Conservation (phyloP, 2,329 filamentous ascomycete species). For the Exserohilum turcica region DNA sequence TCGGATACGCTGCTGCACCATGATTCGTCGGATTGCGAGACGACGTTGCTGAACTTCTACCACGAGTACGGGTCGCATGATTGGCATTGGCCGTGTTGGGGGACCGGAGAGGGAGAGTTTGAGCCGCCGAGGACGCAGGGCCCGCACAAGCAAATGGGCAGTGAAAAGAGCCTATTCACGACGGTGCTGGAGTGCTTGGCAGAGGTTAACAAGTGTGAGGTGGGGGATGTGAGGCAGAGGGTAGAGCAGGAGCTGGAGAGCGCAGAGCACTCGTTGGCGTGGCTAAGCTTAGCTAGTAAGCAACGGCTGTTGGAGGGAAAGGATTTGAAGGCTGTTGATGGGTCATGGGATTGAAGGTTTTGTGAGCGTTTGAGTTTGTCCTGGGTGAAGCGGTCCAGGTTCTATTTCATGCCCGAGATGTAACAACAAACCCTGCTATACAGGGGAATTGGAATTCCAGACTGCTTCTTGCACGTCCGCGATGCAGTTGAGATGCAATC, state of each 20-base stretch:
- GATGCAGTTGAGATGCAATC: no score
- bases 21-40: constrained; percentile 20
- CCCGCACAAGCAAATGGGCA: constrained; percentile 21
- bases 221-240: constrained; percentile 27
- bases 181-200: constrained; percentile 34
- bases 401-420: no score
- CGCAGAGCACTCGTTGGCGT: constrained; percentile 28
- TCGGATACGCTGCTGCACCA: constrained; percentile 25
- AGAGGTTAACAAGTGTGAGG: constrained; percentile 18
- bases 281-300: constrained; percentile 33
- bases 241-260: constrained; percentile 27
- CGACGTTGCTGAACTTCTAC: constrained; percentile 35
- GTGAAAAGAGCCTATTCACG: constrained; percentile 28
- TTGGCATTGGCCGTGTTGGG: constrained; percentile 32
- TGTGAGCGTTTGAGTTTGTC: not conserved
- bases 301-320: constrained; percentile 29
- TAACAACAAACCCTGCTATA: no score
- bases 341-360: not conserved
- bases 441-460: no score
- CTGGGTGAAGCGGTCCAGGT: not conserved
- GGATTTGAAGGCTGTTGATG: constrained; percentile 19
- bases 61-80: constrained; percentile 34
- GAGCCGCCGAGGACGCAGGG: constrained; percentile 37
- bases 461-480: no score
- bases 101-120: constrained; percentile 25